Evolutionary conservation across 805 yeast species (phyloP).

Genomic region (Cyberlindnera saturnus): DNA sequence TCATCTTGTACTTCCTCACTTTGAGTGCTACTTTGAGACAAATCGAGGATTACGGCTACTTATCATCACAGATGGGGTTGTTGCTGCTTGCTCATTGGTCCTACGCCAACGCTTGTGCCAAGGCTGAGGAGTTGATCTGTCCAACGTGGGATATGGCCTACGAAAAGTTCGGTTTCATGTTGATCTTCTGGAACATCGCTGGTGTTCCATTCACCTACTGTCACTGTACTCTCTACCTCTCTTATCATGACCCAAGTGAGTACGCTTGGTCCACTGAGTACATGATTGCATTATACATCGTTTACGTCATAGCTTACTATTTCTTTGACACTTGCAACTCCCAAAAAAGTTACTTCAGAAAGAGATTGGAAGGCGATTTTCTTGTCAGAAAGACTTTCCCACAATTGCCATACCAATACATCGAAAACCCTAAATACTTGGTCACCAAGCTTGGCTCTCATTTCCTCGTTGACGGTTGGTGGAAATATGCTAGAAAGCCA

Average conservation of each 20-base stretch:
- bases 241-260: conserved; percentile 77
- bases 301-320: conserved; percentile 70
- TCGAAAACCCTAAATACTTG: conserved; percentile 81
- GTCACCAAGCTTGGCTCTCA: conserved; percentile 79
- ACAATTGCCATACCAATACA: conserved; percentile 75
- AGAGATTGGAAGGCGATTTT: conserved; percentile 73
- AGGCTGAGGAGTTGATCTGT: conserved; percentile 95
- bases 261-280: conserved; percentile 67
- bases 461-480: conserved; percentile 92
- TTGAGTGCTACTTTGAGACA: conserved; percentile 74
- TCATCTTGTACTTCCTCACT: conserved; percentile 72
- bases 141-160: conserved; percentile 99
- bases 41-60: conserved; percentile 72
- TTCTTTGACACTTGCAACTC: conserved; percentile 94
- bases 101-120: conserved; percentile 94
- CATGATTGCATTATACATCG: conserved; percentile 48
- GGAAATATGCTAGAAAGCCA: conserved; percentile 84
- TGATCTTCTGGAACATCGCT: conserved; percentile 97
- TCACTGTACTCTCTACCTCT: conserved; percentile 81
- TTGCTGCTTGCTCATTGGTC: conserved; percentile 84
- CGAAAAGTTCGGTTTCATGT: conserved; percentile 99
- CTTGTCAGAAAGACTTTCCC: conserved; percentile 85
- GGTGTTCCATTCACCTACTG: conserved; percentile 99
- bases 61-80: conserved; percentile 68
- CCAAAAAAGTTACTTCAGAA: conserved; percentile 91